Base-by-base conservation (phyloP, 805 yeast species). In the Schwanniomyces yamadae region DNA sequence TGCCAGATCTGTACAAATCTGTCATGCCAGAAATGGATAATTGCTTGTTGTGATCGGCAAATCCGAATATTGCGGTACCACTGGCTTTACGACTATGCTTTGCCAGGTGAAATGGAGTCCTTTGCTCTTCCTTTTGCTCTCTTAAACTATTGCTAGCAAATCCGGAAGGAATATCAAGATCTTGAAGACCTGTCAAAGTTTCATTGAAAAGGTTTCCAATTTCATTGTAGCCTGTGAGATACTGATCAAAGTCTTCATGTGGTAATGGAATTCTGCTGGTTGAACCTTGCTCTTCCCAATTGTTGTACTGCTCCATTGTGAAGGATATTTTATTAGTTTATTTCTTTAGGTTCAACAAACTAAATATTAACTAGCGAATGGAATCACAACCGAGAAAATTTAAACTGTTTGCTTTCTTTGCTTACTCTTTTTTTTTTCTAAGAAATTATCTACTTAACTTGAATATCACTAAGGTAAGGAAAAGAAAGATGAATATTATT, bases 11-110 rank as follows among this genome's bases (percentile, higher is more conserved):
- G 28, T 44, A 52, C 7, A 55, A 27, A 45, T 52, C 53, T 6
- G 54, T 41, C 4, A 66, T 35, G 9, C 83, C 84, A 5, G 80
- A 74, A 29, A 84, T 71, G 2, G 85, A 77, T 23, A 84, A 56
- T 31, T 78, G 82, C 39, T 77, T 75, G 40, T 72, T 71, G 54
- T 84, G 90, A 30, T 77, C 79, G 6, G 71, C 63, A 46, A 75
- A 84, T 0, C 95, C 95, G 57, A 84, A 84, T 18, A 84, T 84
- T 2, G 85, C 91, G 4, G 91, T 82, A 10, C 95, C 95, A 63
- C 89, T 82, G 13, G 76, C 68, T 39, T 78, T 77, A 45, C 86
- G 73, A 35, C 72, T 59, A 52, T 84, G 91, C 38, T 39, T 13
- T 47, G 59, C 39, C 31, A 44, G 44, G 36, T 48, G 52, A 12